phyloP scores from a whole-genome alignment of 768 basidiomycete genomes.

The Russula lepida region DNA sequence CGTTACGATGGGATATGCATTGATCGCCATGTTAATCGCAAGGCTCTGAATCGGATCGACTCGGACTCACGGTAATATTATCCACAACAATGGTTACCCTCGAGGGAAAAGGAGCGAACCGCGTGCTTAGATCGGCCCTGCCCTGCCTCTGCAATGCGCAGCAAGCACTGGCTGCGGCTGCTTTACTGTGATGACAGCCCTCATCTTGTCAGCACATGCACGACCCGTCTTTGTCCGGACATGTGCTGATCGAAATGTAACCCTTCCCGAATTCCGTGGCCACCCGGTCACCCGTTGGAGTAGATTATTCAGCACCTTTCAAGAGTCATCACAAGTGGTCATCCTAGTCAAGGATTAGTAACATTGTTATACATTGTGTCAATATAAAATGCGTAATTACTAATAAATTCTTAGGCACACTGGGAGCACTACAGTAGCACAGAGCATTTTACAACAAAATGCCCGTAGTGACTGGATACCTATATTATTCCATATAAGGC shows the following conservation, averaged over 20 bases:
- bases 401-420: too few relatives aligned
- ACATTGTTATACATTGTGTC: neutral
- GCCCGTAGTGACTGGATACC: too few relatives aligned
- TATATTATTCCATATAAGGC: too few relatives aligned
- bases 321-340: neutral
- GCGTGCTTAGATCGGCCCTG: neutral
- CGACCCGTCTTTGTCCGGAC: neutral
- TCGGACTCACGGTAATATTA: too few relatives aligned
- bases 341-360: neutral
- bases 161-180: neutral
- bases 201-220: neutral
- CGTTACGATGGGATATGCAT: constrained; percentile 65
- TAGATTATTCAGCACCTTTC: neutral
- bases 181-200: neutral
- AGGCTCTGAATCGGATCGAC: constrained; percentile 32
- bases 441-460: too few relatives aligned
- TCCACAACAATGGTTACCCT: neutral
- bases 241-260: neutral
- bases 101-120: neutral
- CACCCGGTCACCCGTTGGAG: too few relatives aligned
- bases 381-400: too few relatives aligned
- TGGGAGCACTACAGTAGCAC: too few relatives aligned
- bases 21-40: constrained; percentile 59
- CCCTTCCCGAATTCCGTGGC: too few relatives aligned
- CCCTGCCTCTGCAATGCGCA: neutral